Conservation (phyloP, 176 grass and related monocot genomes). For the Oryza brachyantha region DNA sequence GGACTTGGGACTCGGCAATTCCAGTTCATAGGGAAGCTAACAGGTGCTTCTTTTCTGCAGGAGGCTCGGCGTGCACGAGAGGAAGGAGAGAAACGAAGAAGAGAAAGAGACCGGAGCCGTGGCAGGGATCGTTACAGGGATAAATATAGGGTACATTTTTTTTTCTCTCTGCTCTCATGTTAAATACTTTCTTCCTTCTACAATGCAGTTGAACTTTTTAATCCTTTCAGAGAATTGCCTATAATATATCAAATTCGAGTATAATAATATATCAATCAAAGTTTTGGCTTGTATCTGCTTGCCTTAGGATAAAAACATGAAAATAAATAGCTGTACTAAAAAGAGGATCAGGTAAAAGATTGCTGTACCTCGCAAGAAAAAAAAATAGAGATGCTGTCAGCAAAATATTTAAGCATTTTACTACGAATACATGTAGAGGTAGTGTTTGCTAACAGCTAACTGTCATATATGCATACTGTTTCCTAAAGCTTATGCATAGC, state of each 20-base stretch:
- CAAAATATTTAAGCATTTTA: not conserved
- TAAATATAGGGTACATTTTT: conserved; percentile 53
- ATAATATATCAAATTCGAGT: not conserved
- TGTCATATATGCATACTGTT: not conserved
- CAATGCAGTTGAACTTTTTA: not conserved
- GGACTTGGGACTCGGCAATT: not conserved
- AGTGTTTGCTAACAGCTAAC: not conserved
- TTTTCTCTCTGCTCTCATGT: not conserved
- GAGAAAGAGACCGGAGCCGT: conserved; percentile 60
- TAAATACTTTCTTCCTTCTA: not conserved
- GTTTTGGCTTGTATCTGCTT: not conserved
- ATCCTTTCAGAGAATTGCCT: not conserved
- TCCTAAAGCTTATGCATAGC: not conserved
- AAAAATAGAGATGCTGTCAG: not conserved
- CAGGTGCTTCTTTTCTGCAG: conserved; percentile 32
- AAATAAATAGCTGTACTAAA: not conserved
- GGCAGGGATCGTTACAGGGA: conserved; percentile 59
- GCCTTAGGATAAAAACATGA: not conserved
- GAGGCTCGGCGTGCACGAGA: conserved; percentile 69
- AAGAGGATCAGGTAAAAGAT: not conserved
- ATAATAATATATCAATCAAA: no score
- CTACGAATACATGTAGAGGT: not conserved
- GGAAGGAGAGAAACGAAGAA: conserved; percentile 75
- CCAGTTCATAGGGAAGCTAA: not conserved
- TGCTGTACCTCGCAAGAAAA: not conserved